These are phyloP conservation scores for Yamadazyma sp. DNA, from an alignment of 805 yeast species.

Conservation along the genomic window DNA sequence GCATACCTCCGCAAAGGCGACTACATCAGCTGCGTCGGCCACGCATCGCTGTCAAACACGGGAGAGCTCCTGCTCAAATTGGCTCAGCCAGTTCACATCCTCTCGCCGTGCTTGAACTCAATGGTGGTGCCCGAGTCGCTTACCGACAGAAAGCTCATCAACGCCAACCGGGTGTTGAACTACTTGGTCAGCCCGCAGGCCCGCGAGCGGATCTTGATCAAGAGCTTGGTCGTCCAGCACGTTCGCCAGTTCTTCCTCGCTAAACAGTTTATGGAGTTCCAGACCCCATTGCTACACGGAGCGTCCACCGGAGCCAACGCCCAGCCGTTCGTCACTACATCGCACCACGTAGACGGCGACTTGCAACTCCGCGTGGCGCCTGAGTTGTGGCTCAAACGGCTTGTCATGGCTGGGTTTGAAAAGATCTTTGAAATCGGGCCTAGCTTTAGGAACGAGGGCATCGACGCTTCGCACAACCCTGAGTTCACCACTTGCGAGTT, in stretches of 20 bases:
- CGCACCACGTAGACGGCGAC: slow-evolving; percentile 20
- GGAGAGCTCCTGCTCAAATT: slow-evolving; percentile 78
- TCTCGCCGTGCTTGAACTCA: slow-evolving; percentile 60
- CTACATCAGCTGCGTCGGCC: slow-evolving; percentile 61
- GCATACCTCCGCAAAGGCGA: slow-evolving; percentile 67
- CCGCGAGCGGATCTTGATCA: slow-evolving; percentile 45
- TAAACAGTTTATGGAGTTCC: slow-evolving; percentile 72
- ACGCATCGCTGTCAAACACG: slow-evolving; percentile 70
- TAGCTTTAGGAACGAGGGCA: slow-evolving; percentile 87
- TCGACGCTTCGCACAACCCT: slow-evolving; percentile 91
- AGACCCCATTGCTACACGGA: slow-evolving; percentile 81
- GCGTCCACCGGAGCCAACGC: slow-evolving; percentile 90
- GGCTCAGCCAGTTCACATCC: slow-evolving; percentile 45
- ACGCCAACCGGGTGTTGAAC: slow-evolving; percentile 70
- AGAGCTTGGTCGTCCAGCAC: slow-evolving; percentile 54
- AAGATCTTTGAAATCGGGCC: slow-evolving; percentile 84
- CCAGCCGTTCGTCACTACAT: slow-evolving; percentile 69
- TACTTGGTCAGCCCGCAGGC: slow-evolving; percentile 61
- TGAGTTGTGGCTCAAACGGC: slow-evolving; percentile 86
- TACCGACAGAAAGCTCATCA: slow-evolving; percentile 53
- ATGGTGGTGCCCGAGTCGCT: slow-evolving; percentile 53
- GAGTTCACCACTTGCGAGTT: slow-evolving; percentile 92
- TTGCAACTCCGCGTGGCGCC: slow-evolving; percentile 84
- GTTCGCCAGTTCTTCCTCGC: slow-evolving; percentile 58
- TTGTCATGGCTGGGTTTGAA: slow-evolving; percentile 83